Conservation (phyloP, 345 rosid species). For the Syzygium aromaticum region DNA sequence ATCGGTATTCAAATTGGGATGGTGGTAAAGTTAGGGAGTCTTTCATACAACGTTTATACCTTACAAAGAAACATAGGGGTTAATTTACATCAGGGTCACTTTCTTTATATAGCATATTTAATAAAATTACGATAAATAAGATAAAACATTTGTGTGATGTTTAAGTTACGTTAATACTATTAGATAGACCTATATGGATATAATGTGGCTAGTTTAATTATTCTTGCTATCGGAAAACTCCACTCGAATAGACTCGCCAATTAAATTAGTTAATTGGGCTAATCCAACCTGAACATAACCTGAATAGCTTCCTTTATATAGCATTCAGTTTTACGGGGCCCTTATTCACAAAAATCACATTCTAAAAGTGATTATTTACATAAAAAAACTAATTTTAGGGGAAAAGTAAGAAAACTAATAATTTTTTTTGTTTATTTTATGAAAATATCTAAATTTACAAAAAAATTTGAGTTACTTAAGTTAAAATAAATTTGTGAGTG, state of each 20-base stretch:
- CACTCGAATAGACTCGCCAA: too few relatives aligned
- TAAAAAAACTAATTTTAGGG: background rate
- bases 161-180: too few relatives aligned
- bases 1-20: background rate
- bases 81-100: background rate
- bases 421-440: background rate
- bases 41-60: background rate
- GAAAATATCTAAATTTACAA: background rate
- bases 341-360: background rate
- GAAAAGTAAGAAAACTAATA: background rate
- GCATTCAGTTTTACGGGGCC: background rate
- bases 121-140: background rate
- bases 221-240: too few relatives aligned
- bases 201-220: too few relatives aligned
- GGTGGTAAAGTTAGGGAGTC: background rate
- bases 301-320: background rate
- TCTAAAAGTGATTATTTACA: background rate
- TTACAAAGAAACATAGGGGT: background rate
- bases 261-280: background rate
- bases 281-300: background rate
- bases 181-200: too few relatives aligned
- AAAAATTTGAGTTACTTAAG: background rate
- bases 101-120: background rate
- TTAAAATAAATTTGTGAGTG: background rate
- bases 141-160: too few relatives aligned